Percentiles rank a stretch among this genome's conserved stretches.
These are phyloP conservation scores for Boletus rufocinnamomeus DNA, from an alignment of 768 basidiomycete species.

Conservation along the genomic window DNA sequence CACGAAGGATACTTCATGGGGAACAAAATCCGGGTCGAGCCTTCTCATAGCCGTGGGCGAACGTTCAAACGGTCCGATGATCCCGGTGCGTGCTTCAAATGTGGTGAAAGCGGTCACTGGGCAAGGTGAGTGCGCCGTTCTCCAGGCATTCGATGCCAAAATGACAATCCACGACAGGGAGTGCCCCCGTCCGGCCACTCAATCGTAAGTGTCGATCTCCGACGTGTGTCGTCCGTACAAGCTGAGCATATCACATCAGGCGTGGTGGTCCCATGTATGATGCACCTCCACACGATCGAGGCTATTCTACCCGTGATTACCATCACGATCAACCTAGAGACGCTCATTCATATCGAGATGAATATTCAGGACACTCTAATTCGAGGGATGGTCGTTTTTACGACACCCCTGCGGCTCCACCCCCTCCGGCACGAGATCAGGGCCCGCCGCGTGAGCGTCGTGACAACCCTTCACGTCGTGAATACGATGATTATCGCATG, in stretches of 20 bases:
- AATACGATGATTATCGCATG: conserved; percentile 69
- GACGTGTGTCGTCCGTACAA: background rate
- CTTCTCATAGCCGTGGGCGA: conserved; percentile 81
- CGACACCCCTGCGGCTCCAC: conserved; percentile 42
- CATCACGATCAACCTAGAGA: conserved; percentile 42
- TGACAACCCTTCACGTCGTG: conserved; percentile 59
- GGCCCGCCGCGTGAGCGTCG: conserved; percentile 68
- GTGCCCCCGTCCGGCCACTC: conserved; percentile 58
- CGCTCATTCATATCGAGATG: conserved; percentile 51
- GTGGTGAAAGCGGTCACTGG: conserved; percentile 86
- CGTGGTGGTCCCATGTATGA: conserved; percentile 48
- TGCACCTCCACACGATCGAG: conserved; percentile 57
- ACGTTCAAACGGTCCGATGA: conserved; percentile 82
- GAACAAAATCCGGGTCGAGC: conserved; percentile 86
- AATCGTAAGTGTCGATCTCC: conserved; percentile 45
- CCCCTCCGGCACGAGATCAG: conserved; percentile 52
- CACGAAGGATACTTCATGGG: conserved; percentile 92
- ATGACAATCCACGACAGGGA: conserved; percentile 49
- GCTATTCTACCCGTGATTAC: conserved; percentile 55
- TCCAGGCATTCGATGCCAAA: background rate
- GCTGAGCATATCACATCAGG: conserved; percentile 28
- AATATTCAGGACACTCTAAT: conserved; percentile 48
- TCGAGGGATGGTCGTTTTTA: conserved; percentile 61
- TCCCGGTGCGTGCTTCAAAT: conserved; percentile 86
- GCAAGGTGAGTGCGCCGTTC: conserved; percentile 58